Evolutionary conservation across 768 basidiomycete species (phyloP), one percentile per base, ranked within the genome.

Genomic region (Leucocoprinus sp.): DNA sequence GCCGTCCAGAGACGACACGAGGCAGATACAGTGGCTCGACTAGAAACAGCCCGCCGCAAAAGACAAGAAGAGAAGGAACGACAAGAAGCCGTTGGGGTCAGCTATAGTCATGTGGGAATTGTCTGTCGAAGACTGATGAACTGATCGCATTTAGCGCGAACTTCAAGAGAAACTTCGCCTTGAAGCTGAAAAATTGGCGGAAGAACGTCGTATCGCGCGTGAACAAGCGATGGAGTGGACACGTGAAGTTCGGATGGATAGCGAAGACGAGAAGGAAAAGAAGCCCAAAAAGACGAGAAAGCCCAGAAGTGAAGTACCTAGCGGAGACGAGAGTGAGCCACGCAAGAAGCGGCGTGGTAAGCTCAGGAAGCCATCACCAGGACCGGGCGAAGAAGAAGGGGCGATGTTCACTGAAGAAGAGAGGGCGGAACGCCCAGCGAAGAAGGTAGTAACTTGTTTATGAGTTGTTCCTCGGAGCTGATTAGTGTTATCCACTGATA

Each of bases 201-300:
- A 84, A 57, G 78, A 85, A 55, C 80, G 93, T 5, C 74, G 80
- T 23, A 56, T 74, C 38, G 86, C 84, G 21, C 69, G 85, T 8
- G 91, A 90, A 59, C 80, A 90, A 56, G 85, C 86, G 0, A 72
- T 78, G 58, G 76, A 81, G 60, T 91, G 86, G 86, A 81, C 80
- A 15, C 64, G 75, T 34, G 79, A 84, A 46, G 75, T 76, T 9
- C 73, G 74, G 51, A 73, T 79, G 64, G 82, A 74, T 24, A 82
- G 84, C 55, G 84, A 88, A 31, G 90, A 92, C 49, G 90, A 93
- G 54, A 76, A 77, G 38, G 88, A 89, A 59, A 71, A 72, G 40
- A 77, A 72, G 51, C 64, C 69, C 4, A 78, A 76, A 57, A 81
- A 80, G 52, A 53, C 68, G 2, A 70, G 65, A 50, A 78, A 68